Evolutionary conservation across 1,139 yeast species (phyloP).

Genomic region (Tardiomyces digboiensis): DNA sequence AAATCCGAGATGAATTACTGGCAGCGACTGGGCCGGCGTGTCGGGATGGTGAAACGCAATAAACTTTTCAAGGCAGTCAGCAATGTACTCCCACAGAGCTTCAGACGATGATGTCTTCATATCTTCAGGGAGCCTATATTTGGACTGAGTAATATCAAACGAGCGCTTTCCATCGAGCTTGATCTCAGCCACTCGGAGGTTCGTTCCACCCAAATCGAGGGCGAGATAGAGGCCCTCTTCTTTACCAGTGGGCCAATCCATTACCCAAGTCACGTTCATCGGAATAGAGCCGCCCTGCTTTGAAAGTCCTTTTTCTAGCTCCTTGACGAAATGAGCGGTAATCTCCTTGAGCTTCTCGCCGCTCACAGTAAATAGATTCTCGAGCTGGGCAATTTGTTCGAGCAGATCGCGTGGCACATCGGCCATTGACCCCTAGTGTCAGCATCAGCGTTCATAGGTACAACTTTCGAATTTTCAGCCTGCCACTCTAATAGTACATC

Average conservation of each 20-base stretch:
- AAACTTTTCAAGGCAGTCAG: conserved; percentile 59
- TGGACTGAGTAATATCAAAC: conserved; percentile 76
- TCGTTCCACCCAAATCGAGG: conserved; percentile 93
- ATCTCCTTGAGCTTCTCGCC: conserved; percentile 52
- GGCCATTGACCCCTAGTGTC: conserved; percentile 51
- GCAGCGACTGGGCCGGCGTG: conserved; percentile 33
- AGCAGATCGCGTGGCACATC: conserved; percentile 61
- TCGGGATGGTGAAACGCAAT: conserved; percentile 53
- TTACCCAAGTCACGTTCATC: conserved; percentile 96
- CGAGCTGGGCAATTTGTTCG: conserved; percentile 48
- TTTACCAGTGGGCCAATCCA: conserved; percentile 85
- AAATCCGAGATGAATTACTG: conserved; percentile 74
- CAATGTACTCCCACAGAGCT: conserved; percentile 78
- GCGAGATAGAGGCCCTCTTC: conserved; percentile 89
- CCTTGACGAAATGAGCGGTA: conserved; percentile 58
- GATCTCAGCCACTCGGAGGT: conserved; percentile 82
- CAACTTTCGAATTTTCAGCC: too few species aligned
- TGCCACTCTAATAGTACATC: too few species aligned
- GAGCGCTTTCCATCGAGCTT: conserved; percentile 68
- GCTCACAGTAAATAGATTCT: conserved; percentile 54
- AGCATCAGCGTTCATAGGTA: too few species aligned
- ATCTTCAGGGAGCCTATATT: conserved; percentile 58
- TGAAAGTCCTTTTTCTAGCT: conserved; percentile 50
- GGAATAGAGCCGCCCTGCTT: conserved; percentile 38
- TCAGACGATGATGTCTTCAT: conserved; percentile 76